These are phyloP conservation scores for Monosporascus sp. DNA, from an alignment of 2,329 filamentous ascomycete species.

Conservation along the genomic window DNA sequence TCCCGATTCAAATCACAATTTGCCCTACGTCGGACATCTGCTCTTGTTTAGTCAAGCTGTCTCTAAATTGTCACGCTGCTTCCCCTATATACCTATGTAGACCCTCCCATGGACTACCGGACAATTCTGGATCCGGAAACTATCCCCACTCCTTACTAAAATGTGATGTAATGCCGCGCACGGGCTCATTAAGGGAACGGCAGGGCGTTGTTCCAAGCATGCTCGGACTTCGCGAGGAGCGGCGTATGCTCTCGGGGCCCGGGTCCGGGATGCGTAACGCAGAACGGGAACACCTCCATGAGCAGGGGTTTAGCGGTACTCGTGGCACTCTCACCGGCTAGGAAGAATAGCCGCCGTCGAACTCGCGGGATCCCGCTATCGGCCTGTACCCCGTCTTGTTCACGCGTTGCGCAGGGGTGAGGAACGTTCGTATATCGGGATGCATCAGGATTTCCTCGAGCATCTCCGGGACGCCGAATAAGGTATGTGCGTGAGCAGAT, in stretches of 20 bases:
- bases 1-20: too few species aligned
- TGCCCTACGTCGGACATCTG: too few species aligned
- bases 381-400: too few species aligned
- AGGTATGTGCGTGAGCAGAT: too few species aligned
- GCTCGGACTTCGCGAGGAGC: neutral
- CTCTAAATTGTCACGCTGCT: too few species aligned
- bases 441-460: neutral
- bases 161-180: too few species aligned
- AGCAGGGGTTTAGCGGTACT: neutral
- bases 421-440: neutral
- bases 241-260: neutral
- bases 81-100: too few species aligned
- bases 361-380: neutral
- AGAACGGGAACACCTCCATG: neutral
- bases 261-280: neutral
- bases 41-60: too few species aligned
- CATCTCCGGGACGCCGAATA: too few species aligned
- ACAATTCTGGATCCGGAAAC: too few species aligned
- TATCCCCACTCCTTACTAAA: too few species aligned
- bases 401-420: neutral
- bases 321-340: neutral
- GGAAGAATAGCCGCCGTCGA: neutral
- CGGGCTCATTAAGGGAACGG: neutral
- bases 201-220: neutral
- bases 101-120: too few species aligned